Percentiles rank a stretch among this genome's conserved stretches.
Conservation (phyloP, 495 filamentous ascomycete species). For the Penicillium mononematosum region DNA sequence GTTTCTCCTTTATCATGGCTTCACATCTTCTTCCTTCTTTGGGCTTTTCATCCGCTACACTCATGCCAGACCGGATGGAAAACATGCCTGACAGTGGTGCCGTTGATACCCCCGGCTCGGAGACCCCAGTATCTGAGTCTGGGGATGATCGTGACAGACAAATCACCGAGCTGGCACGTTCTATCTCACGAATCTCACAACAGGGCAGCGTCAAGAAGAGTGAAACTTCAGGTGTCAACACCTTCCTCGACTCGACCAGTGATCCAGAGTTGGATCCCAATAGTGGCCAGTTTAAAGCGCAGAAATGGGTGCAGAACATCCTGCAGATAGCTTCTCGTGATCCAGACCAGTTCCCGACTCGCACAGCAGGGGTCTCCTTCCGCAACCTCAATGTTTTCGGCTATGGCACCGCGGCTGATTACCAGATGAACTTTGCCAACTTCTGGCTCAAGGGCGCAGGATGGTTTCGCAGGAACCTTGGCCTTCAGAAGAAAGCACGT, state of each 20-base stretch:
- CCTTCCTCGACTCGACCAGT: slow-evolving; percentile 40
- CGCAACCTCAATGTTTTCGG: slow-evolving; percentile 71
- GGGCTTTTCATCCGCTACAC: slow-evolving; percentile 16
- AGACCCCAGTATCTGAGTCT: slow-evolving; percentile 3
- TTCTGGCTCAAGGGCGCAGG: slow-evolving; percentile 56
- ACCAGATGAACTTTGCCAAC: slow-evolving; percentile 69
- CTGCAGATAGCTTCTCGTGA: slow-evolving; percentile 41
- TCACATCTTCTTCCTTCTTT: slow-evolving; percentile 26
- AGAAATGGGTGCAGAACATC: slow-evolving; percentile 48
- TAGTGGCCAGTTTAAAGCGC: slow-evolving; percentile 43
- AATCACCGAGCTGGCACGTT: slow-evolving; percentile 42
- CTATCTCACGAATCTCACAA: slow-evolving; percentile 41
- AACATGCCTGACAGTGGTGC: not conserved
- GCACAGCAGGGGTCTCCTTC: slow-evolving; percentile 45
- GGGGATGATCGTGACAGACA: slow-evolving; percentile 28
- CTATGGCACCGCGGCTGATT: slow-evolving; percentile 70
- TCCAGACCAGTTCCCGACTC: slow-evolving; percentile 43
- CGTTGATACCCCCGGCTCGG: slow-evolving; percentile 1
- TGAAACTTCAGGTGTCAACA: slow-evolving; percentile 35
- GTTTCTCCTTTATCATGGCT: not conserved
- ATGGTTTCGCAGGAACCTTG: slow-evolving; percentile 47
- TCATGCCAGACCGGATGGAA: slow-evolving; percentile 10
- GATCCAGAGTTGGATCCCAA: slow-evolving; percentile 46
- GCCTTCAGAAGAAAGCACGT: slow-evolving; percentile 53
- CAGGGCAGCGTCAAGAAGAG: slow-evolving; percentile 20